Percentiles rank a stretch among this genome's conserved stretches.
phyloP scores from a whole-genome alignment of 441 rosid genomes.

The Gossypium schwendimanii region DNA sequence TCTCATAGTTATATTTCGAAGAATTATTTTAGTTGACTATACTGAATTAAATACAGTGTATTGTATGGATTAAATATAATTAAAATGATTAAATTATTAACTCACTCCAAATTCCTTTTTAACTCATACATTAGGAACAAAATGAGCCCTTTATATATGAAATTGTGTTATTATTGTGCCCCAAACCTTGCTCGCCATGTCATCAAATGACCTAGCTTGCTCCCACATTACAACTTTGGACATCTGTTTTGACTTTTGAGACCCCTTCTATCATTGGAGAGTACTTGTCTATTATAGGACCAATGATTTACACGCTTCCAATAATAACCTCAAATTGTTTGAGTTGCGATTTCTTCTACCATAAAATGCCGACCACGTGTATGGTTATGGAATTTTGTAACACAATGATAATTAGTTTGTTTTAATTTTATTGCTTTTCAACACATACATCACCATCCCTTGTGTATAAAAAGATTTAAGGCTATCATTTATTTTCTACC shows the following conservation, averaged over 20 bases:
- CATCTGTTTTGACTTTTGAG: constrained; percentile 6
- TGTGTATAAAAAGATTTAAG: no score
- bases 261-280: neutral
- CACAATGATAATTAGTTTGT: neutral
- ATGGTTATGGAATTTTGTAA: neutral
- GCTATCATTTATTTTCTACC: neutral
- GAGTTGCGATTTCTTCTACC: neutral
- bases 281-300: neutral
- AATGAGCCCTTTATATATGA: no score
- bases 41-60: no score
- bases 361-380: neutral
- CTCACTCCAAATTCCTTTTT: no score
- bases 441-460: no score
- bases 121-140: no score
- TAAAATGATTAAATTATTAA: no score
- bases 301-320: constrained; percentile 16
- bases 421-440: no score
- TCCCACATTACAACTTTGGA: constrained; percentile 1
- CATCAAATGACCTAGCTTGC: neutral
- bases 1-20: no score
- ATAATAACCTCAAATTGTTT: neutral
- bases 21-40: no score
- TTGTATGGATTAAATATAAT: no score
- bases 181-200: neutral
- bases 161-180: neutral